Conservation (phyloP, 371 early-diverging fungal species). For the Mortierella sp. region DNA sequence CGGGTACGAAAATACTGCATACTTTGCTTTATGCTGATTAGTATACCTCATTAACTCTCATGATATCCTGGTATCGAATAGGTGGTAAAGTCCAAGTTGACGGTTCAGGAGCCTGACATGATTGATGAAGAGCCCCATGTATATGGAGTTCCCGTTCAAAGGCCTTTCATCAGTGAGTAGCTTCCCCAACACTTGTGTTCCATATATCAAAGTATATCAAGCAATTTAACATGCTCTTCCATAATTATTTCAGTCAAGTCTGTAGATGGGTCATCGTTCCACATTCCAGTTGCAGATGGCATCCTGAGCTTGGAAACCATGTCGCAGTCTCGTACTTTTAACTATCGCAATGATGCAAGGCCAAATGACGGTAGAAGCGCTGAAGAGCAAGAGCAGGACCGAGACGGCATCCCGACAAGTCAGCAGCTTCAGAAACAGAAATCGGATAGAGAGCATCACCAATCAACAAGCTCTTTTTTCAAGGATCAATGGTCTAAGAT, state of each 20-base stretch:
- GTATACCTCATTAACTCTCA: not conserved
- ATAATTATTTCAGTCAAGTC: constrained; percentile 28
- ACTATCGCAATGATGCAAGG: not conserved
- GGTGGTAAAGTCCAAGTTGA: not conserved
- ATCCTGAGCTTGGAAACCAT: constrained; percentile 30
- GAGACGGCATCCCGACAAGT: not conserved
- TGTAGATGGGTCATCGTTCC: constrained; percentile 29
- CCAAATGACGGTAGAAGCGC: not conserved
- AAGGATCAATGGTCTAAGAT: constrained; percentile 18
- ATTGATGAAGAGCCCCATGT: constrained; percentile 37
- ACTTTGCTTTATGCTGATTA: too few relatives aligned
- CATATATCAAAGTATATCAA: not conserved
- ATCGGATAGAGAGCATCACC: not conserved
- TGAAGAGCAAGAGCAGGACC: not conserved
- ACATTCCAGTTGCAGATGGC: constrained; percentile 27
- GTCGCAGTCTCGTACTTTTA: not conserved
- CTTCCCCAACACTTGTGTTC: too few relatives aligned
- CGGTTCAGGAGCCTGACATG: constrained; percentile 39
- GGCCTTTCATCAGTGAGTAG: constrained; percentile 34
- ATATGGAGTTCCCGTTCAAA: constrained; percentile 35
- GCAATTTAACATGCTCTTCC: not conserved
- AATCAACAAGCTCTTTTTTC: not conserved
- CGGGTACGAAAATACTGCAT: constrained; percentile 1
- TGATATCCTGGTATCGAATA: not conserved
- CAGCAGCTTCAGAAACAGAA: not conserved